These are phyloP conservation scores for Hypoxylon sp. DNA, from an alignment of 2,329 filamentous ascomycete species.

Conservation along the genomic window DNA sequence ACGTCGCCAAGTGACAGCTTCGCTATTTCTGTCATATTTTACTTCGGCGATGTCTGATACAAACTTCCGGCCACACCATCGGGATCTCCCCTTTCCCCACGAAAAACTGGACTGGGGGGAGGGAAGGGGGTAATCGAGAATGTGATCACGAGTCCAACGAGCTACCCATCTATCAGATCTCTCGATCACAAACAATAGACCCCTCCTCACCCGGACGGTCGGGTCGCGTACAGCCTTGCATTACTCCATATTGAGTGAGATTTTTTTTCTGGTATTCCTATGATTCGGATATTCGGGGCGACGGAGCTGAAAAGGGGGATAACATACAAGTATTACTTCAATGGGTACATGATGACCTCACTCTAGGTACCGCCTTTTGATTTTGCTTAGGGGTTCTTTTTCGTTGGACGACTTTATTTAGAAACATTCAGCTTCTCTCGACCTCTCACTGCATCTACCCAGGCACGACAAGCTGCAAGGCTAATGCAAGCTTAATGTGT, in stretches of 20 bases:
- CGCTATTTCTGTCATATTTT: not conserved
- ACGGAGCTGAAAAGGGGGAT: slow-evolving; percentile 8
- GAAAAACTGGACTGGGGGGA: slow-evolving; percentile 1
- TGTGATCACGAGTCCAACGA: slow-evolving; percentile 23
- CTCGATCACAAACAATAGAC: slow-evolving; percentile 33
- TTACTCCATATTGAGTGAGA: slow-evolving; percentile 38
- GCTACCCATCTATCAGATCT: slow-evolving; percentile 37
- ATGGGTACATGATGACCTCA: slow-evolving; percentile 31
- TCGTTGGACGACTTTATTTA: slow-evolving; percentile 21
- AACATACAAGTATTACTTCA: not conserved
- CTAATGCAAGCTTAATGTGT: slow-evolving; percentile 44
- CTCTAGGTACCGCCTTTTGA: slow-evolving; percentile 1
- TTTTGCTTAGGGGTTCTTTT: slow-evolving; percentile 17
- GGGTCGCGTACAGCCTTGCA: slow-evolving; percentile 41
- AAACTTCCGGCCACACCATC: slow-evolving; percentile 14
- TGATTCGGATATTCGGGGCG: slow-evolving; percentile 1
- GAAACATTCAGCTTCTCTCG: slow-evolving; percentile 24
- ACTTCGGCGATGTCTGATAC: not conserved
- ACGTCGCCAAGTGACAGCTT: not conserved
- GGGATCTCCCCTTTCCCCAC: slow-evolving; percentile 5
- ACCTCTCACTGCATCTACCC: slow-evolving; percentile 35
- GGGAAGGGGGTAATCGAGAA: slow-evolving; percentile 10
- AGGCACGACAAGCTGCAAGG: slow-evolving; percentile 37
- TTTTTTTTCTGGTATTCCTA: slow-evolving; percentile 16
- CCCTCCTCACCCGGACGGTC: slow-evolving; percentile 39